Evolutionary conservation across 2,329 filamentous ascomycete species (phyloP).

Genomic region (Neocucurbitaria cava): DNA sequence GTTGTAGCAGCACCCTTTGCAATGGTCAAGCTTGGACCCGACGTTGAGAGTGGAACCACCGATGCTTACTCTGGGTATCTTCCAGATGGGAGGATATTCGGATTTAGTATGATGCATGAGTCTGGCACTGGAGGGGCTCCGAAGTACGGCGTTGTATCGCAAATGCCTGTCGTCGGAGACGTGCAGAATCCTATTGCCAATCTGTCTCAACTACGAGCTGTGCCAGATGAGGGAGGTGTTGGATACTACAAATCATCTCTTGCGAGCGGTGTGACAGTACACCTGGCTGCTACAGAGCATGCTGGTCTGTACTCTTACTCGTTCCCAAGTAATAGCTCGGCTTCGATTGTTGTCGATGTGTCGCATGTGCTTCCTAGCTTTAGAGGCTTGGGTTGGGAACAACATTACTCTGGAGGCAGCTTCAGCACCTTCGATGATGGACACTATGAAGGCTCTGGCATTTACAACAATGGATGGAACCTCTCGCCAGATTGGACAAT

Average conservation of each 20-base stretch:
- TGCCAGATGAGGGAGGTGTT: conserved; percentile 62
- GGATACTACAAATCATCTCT: conserved; percentile 68
- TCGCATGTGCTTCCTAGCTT: conserved; percentile 69
- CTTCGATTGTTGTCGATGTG: conserved; percentile 67
- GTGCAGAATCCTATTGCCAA: conserved; percentile 61
- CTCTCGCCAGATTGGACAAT: conserved; percentile 67
- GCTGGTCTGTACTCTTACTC: conserved; percentile 66
- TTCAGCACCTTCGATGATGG: conserved; percentile 60
- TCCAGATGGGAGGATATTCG: conserved; percentile 38
- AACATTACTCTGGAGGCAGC: conserved; percentile 67
- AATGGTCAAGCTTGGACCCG: conserved; percentile 47
- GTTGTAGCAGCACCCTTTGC: conserved; percentile 48
- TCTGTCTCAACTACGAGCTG: conserved; percentile 60
- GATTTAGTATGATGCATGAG: conserved; percentile 47
- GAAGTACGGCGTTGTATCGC: conserved; percentile 46
- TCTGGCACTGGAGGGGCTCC: conserved; percentile 45
- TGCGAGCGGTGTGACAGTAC: conserved; percentile 62
- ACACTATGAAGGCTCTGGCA: conserved; percentile 66
- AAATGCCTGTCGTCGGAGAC: conserved; percentile 41
- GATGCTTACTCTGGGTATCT: conserved; percentile 49
- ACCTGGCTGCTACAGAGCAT: conserved; percentile 64
- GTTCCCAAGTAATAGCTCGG: conserved; percentile 55
- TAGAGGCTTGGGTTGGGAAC: conserved; percentile 66
- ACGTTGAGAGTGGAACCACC: conserved; percentile 35
- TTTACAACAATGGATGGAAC: conserved; percentile 74